Evolutionary conservation across 345 rosid genomes (phyloP), one percentile per base, ranked within the genome.

Genomic region (Eucalyptus erythrocorys): DNA sequence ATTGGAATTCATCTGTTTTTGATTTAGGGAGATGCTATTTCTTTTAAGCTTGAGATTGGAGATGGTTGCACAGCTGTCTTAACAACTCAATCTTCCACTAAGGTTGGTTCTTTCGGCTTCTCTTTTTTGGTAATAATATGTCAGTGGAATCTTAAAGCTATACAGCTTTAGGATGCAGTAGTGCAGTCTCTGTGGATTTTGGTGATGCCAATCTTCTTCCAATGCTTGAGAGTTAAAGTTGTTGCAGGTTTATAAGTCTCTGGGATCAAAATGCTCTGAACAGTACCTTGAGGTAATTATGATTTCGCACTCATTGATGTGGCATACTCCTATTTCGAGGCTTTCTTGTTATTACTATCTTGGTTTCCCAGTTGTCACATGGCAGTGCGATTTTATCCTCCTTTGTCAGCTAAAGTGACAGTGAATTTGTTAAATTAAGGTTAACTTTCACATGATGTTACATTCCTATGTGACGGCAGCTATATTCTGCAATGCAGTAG

Each of bases 31-130:
- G 96, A 97, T 90, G 92, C 92, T 45, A 96, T 95, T 91, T 94
- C 96, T 19, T 94, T 96, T 92, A 95, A 93, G 88, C 88, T 96
- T 90, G 91, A 86, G 50, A 89, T 97, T 84, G 93, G 94, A 90
- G 94, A 95, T 92, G 95, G 94, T 88, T 96, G 98, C 93, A 95
- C 95, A 49, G 90, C 95, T 84, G 96, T 95, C 47, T 87, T 96
- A 53, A 97, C 99, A 7, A 97, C 99, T 34, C 99, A 97, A 89
- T 95, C 99, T 92, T 96, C 99, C 88, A 96, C 98, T 14, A 97
- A 97, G 97, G 99, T 97, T 87, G 24, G 45, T 32, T 37, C 50
- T 24, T 89, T 86, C 85, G 10, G 57, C 59, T 87, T 86, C 22
- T 13, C 37, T 32, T 6, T 40, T 50, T 48, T n/a, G 45, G 82